phyloP scores from a whole-genome alignment of 176 grass and related monocot species.

The Eremochloa ophiuroides region DNA sequence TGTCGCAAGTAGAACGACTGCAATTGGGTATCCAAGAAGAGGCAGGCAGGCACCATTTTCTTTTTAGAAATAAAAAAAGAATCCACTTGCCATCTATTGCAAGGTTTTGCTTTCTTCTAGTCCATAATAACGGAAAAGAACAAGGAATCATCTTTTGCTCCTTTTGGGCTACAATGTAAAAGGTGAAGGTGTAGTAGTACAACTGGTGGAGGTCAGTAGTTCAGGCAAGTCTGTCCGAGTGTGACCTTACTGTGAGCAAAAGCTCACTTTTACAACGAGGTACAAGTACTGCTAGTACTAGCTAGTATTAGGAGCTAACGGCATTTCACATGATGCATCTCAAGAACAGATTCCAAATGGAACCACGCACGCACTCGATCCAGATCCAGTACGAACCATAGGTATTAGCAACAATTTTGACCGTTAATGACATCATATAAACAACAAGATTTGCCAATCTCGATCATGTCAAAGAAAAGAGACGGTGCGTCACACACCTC shows the following conservation, averaged over 20 bases:
- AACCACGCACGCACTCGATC: slow-evolving; percentile 19
- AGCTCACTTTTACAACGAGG: not conserved
- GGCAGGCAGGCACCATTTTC: no score
- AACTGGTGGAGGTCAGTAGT: slow-evolving; percentile 1
- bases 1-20: not conserved
- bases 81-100: slow-evolving; percentile 30
- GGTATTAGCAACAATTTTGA: slow-evolving; percentile 41
- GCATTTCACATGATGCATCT: slow-evolving; percentile 18
- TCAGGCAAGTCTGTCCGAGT: not conserved
- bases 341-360: slow-evolving; percentile 11
- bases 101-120: not conserved
- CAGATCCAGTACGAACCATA: slow-evolving; percentile 27
- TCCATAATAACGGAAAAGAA: slow-evolving; percentile 24
- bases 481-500: not conserved
- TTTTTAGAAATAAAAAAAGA: no score
- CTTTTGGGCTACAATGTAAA: slow-evolving; percentile 15
- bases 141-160: not conserved
- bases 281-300: not conserved
- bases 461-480: slow-evolving; percentile 9
- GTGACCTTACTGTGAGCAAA: not conserved
- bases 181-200: not conserved
- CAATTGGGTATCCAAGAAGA: slow-evolving; percentile 29
- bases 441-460: slow-evolving; percentile 12
- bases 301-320: not conserved
- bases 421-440: slow-evolving; percentile 39